Evolutionary conservation across 78 protist species (phyloP).

Genomic region (Dictyostelium brefeldianum): DNA sequence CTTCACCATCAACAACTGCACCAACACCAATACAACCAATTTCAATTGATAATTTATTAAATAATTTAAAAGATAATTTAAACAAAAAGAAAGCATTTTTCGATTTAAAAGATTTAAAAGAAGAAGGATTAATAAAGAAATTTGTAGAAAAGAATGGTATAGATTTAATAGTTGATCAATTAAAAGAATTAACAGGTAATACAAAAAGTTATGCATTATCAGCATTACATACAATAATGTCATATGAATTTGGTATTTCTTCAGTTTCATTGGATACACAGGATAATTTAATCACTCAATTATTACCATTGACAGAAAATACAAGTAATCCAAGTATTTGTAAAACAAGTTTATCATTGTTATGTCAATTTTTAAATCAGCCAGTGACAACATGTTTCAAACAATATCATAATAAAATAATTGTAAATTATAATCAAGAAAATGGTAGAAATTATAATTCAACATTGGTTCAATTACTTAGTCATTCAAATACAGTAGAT

Average conservation of each 20-base stretch:
- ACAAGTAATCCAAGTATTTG: slow-evolving; percentile 13
- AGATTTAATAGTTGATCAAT: background rate
- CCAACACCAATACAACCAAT: background rate
- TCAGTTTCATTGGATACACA: background rate
- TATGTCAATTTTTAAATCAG: background rate
- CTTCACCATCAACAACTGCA: background rate
- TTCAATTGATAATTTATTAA: slow-evolving; percentile 17
- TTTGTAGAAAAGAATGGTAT: slow-evolving; percentile 74
- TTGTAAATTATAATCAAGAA: background rate
- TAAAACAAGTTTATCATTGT: slow-evolving; percentile 21
- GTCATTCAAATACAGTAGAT: slow-evolving; percentile 26
- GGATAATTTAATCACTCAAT: background rate
- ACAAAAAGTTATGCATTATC: slow-evolving; percentile 57
- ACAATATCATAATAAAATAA: background rate
- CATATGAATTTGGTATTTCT: slow-evolving; percentile 3
- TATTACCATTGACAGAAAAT: slow-evolving; percentile 28
- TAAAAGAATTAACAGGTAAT: slow-evolving; percentile 42
- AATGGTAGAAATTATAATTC: background rate
- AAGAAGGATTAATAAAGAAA: slow-evolving; percentile 7
- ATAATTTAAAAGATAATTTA: slow-evolving; percentile 5
- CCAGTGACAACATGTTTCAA: background rate
- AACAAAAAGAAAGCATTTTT: slow-evolving; percentile 65
- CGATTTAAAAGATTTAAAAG: slow-evolving; percentile 66
- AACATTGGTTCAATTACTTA: background rate
- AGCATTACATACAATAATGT: slow-evolving; percentile 37